These are phyloP conservation scores for Cercospora citrullina DNA, from an alignment of 2,329 filamentous ascomycete genomes.

Conservation along the genomic window DNA sequence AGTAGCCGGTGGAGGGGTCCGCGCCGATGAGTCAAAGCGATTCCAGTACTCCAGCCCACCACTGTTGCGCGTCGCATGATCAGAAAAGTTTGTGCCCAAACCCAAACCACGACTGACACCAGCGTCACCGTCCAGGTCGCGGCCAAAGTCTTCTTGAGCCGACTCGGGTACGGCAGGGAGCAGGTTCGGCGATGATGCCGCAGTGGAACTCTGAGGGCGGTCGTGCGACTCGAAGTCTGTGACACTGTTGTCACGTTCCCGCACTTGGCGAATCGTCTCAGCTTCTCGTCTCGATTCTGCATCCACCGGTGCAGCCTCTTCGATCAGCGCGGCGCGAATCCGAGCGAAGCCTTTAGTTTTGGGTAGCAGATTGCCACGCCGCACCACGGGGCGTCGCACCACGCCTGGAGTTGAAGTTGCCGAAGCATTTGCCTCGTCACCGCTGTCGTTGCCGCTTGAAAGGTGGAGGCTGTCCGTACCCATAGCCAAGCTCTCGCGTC, in stretches of 20 bases:
- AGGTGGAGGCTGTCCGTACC: slow-evolving; percentile 87
- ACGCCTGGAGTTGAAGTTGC: slow-evolving; percentile 65
- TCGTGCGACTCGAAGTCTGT: slow-evolving; percentile 36
- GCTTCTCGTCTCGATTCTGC: slow-evolving; percentile 87
- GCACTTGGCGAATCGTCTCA: slow-evolving; percentile 92
- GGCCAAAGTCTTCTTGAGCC: slow-evolving; percentile 66
- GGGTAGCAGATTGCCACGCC: slow-evolving; percentile 85
- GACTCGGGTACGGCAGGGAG: slow-evolving; percentile 59
- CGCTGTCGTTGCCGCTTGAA: slow-evolving; percentile 74
- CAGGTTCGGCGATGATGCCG: slow-evolving; percentile 68
- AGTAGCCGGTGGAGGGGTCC: slow-evolving; percentile 62
- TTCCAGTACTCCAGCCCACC: slow-evolving; percentile 78
- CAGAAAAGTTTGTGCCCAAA: slow-evolving; percentile 69
- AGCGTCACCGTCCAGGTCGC: slow-evolving; percentile 53
- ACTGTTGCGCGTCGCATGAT: slow-evolving; percentile 70
- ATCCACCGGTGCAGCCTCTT: slow-evolving; percentile 85
- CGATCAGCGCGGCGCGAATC: slow-evolving; percentile 82
- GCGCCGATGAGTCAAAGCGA: slow-evolving; percentile 66
- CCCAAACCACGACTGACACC: slow-evolving; percentile 37
- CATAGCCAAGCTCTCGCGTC: slow-evolving; percentile 86
- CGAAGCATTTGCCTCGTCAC: slow-evolving; percentile 61
- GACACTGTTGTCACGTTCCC: slow-evolving; percentile 71
- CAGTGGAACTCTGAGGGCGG: slow-evolving; percentile 54
- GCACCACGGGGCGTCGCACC: slow-evolving; percentile 77
- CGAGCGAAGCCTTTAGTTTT: slow-evolving; percentile 96